Base-by-base conservation (phyloP, 441 rosid genomes). In the Gossypium lobatum region DNA sequence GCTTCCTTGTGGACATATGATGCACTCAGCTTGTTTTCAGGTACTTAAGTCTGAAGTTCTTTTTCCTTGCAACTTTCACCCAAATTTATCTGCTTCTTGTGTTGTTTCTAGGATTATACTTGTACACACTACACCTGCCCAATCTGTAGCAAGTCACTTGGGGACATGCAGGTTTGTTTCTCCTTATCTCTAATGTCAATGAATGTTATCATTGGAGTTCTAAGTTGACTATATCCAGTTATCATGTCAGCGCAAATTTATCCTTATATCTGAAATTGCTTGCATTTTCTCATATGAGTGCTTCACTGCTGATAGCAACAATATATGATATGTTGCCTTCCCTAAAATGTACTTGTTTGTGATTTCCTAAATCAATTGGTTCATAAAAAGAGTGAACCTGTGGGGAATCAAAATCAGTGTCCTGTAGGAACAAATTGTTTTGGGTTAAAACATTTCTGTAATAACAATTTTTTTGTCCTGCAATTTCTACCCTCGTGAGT, bases 21-120 rank as follows among this genome's bases (percentile, higher is more conserved):
- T 92, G 98, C 98, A 94, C 81, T 92, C 97, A 3, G 72, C 84
- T 34, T 94, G 97, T 81, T 94, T 94, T 85, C 83, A 79, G 93
- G 96, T 94, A 73, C 52, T 70, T 61, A 66, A 54, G 50, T 82
- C 76, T 72, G 42, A 69, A 18, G 59, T 72, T 34, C 69, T 26
- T 46, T 68, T 42, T 70, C 17, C 75, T 21, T 5, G 4, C 60
- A 20, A 57, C 59, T 42, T 66, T 37, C 18, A 63, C 23, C 53
- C 18, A 59, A 72, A 42, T 34, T 64, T 65, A 45, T 61, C 53
- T 73, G 72, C 65, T 67, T 78, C 68, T 80, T 45, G 45, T 83
- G 75, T 58, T 83, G 79, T 23, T 86, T 58, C 73, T 80, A 92
- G 97, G 93, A 85, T 3, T 92, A 92, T 78, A 91, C 96, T 28